Evolutionary conservation across 176 grass and related monocot species (phyloP).

Genomic region (Bolboschoenus planiculmis): DNA sequence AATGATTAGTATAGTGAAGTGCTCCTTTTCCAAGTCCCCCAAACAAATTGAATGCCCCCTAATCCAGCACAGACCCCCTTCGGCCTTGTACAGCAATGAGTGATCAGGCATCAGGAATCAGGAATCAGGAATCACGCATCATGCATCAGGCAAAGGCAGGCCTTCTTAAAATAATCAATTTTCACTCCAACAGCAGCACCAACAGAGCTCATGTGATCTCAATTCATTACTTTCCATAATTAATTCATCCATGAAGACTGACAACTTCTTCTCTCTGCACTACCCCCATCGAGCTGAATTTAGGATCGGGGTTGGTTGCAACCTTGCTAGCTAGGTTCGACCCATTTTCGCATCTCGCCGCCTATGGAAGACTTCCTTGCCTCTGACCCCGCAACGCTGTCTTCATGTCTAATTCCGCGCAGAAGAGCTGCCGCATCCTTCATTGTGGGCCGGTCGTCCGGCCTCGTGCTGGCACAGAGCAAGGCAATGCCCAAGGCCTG

Average conservation of each 20-base stretch:
- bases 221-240: neutral
- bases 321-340: constrained; percentile 24
- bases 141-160: too few species aligned
- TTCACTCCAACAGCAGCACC: neutral
- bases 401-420: constrained; percentile 63
- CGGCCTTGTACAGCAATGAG: neutral
- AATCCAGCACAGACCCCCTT: too few species aligned
- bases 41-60: too few species aligned
- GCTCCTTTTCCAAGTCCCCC: neutral
- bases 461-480: constrained; percentile 53
- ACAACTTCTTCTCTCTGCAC: neutral
- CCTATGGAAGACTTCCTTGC: constrained; percentile 9
- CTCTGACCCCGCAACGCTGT: constrained; percentile 16
- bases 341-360: constrained; percentile 26
- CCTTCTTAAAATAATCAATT: too few species aligned
- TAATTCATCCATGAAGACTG: neutral
- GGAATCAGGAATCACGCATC: too few species aligned
- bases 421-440: constrained; percentile 83
- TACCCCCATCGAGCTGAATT: neutral
- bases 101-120: too few species aligned
- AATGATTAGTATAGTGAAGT: neutral
- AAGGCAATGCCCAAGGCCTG: constrained; percentile 85
- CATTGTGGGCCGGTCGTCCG: constrained; percentile 63
- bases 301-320: neutral
- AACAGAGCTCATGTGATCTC: neutral